Conservation (phyloP, 345 rosid genomes). For the Eucalyptus cloeziana region DNA sequence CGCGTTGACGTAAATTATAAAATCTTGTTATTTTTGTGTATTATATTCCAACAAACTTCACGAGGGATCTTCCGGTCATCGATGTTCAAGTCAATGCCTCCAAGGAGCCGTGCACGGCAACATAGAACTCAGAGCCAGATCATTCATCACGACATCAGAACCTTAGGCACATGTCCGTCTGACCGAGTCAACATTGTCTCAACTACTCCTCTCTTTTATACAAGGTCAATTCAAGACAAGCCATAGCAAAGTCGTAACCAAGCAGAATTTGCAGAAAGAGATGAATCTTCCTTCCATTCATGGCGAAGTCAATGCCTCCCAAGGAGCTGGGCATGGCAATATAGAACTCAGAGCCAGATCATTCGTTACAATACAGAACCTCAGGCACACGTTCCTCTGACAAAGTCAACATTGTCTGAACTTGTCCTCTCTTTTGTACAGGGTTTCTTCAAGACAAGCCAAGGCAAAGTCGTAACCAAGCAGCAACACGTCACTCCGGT, state of each 20-base stretch:
- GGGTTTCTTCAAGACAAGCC: neutral
- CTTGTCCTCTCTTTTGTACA: neutral
- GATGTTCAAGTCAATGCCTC: neutral
- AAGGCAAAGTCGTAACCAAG: neutral
- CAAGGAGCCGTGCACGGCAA: neutral
- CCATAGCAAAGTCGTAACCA: neutral
- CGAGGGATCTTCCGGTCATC: neutral
- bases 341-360: neutral
- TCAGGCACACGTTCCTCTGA: neutral
- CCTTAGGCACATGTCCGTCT: neutral
- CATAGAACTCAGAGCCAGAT: neutral
- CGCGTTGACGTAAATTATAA: too few relatives aligned
- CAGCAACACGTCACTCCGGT: neutral
- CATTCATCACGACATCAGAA: neutral
- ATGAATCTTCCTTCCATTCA: neutral
- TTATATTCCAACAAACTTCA: neutral
- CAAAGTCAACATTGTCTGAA: neutral
- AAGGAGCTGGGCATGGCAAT: neutral
- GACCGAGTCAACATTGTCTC: neutral
- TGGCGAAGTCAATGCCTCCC: neutral
- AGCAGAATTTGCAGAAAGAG: neutral
- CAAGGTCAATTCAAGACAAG: neutral
- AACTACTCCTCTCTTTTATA: neutral
- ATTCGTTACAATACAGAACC: neutral
- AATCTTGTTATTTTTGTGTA: too few relatives aligned